Evolutionary conservation across 1,139 yeast genomes (phyloP).

Genomic region (Candida sojae): DNA sequence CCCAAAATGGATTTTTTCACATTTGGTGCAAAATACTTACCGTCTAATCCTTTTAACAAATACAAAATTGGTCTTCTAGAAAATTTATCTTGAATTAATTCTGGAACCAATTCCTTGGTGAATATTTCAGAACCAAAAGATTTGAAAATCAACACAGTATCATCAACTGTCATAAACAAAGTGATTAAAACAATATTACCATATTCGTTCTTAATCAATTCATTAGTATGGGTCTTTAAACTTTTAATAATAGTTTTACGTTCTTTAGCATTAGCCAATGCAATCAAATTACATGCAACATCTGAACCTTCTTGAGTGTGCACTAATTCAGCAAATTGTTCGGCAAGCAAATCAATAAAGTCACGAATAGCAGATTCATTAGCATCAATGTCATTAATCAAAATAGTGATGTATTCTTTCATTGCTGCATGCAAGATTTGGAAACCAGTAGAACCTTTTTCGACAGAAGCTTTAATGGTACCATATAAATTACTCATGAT

Average conservation of each 20-base stretch:
- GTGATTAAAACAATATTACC: slow-evolving; percentile 84
- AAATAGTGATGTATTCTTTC: slow-evolving; percentile 80
- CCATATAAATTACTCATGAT: slow-evolving; percentile 77
- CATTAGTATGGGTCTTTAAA: slow-evolving; percentile 71
- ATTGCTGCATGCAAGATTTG: slow-evolving; percentile 95
- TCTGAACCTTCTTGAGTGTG: slow-evolving; percentile 95
- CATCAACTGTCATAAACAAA: slow-evolving; percentile 86
- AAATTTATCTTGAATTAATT: slow-evolving; percentile 67
- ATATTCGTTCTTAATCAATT: slow-evolving; percentile 77
- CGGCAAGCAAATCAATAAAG: slow-evolving; percentile 78
- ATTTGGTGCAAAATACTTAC: slow-evolving; percentile 78
- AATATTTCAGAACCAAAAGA: slow-evolving; percentile 65
- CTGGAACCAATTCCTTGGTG: slow-evolving; percentile 54
- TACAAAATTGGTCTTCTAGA: slow-evolving; percentile 90
- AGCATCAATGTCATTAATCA: slow-evolving; percentile 47
- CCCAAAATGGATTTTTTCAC: slow-evolving; percentile 59
- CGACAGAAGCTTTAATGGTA: slow-evolving; percentile 87
- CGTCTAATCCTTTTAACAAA: slow-evolving; percentile 75
- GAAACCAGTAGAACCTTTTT: slow-evolving; percentile 95
- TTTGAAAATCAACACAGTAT: slow-evolving; percentile 80
- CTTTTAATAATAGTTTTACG: slow-evolving; percentile 75
- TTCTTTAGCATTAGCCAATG: slow-evolving; percentile 89
- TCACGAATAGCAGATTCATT: slow-evolving; percentile 71
- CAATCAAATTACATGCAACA: slow-evolving; percentile 79
- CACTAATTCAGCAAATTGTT: slow-evolving; percentile 91